Base-by-base conservation (phyloP, 306 rosid genomes). In the Gastrolobium villosum region DNA sequence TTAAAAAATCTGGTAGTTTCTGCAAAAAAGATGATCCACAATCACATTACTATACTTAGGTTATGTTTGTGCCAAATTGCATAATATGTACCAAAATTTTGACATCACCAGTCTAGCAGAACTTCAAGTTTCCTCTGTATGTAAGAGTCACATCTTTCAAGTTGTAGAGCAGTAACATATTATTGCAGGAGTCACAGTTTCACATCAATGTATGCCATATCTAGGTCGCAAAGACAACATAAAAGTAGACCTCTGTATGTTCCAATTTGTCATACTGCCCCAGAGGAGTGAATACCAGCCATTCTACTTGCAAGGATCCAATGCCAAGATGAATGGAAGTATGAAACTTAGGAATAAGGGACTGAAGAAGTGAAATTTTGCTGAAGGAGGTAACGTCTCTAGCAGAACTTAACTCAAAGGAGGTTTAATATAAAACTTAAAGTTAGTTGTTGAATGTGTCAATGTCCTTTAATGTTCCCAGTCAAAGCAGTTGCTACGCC, bases 361-460 rank as follows among this genome's bases (percentile, higher is more conserved):
- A 54, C 73, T n/a, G 15, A 45, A 56, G 54, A 10, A 69, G 53
- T 20, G 59, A 52, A 10, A 28, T 46, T 50, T 62, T 68, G n/a
- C 31, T 14, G 3, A 46, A 26, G 32, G 68, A 72, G 63, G n/a
- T 63, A 60, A 6, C 28, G 28, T 63, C 73, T 40, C 32, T 30
- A 60, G 13, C 45, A 53, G 4, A 62, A 71, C 48, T 36, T 34
- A 70, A 71, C 15, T 71, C 65, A n/a, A 11, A 26, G 31, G 31
- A 43, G 31, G 36, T 44, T 26, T 53, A 40, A 14, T 41, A 67
- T 4, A 72, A 64, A 49, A 64, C 57, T 39, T 77, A 4, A 73
- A 48, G 49, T n/a, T n/a, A n/a, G 75, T 78, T 34, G 56, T 20
- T 30, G 75, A 63, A 35, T 63, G 65, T 36, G 36, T 76, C 64